Conservation (phyloP, 257 asterid genomes). For the Forsythia suspensa region DNA sequence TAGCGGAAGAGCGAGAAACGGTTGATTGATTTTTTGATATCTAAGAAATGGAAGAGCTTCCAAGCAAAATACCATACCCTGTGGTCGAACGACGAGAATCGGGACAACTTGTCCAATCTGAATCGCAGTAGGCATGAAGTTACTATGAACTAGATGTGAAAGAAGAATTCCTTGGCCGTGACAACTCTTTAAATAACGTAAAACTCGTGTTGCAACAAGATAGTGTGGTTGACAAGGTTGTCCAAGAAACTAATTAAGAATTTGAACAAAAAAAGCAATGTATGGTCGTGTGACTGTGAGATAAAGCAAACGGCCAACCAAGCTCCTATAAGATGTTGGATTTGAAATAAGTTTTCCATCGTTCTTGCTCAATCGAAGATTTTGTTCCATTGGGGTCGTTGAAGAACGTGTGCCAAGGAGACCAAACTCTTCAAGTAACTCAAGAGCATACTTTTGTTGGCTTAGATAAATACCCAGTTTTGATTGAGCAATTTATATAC, state of each 20-base stretch:
- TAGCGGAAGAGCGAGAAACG: not conserved
- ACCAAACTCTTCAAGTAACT: not conserved
- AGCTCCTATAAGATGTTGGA: not conserved
- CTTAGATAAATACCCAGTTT: not conserved
- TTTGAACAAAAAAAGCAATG: not conserved
- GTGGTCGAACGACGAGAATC: not conserved
- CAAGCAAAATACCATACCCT: not conserved
- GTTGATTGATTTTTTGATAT: not conserved
- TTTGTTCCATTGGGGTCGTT: not conserved
- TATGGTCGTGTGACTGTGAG: not conserved
- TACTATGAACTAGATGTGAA: not conserved
- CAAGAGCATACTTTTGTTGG: too few species aligned
- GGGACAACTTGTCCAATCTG: not conserved
- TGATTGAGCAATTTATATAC: not conserved
- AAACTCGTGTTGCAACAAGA: not conserved
- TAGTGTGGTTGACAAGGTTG: not conserved
- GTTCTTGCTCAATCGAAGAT: not conserved
- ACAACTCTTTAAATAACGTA: not conserved
- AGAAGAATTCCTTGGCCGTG: not conserved
- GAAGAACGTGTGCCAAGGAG: not conserved
- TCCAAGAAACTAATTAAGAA: not conserved
- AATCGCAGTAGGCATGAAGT: not conserved
- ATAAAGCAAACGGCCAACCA: not conserved
- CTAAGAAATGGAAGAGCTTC: not conserved
- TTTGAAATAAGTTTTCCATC: not conserved